These are phyloP conservation scores for Podila horticola DNA, from an alignment of 192 early-diverging fungal genomes.

Conservation along the genomic window DNA sequence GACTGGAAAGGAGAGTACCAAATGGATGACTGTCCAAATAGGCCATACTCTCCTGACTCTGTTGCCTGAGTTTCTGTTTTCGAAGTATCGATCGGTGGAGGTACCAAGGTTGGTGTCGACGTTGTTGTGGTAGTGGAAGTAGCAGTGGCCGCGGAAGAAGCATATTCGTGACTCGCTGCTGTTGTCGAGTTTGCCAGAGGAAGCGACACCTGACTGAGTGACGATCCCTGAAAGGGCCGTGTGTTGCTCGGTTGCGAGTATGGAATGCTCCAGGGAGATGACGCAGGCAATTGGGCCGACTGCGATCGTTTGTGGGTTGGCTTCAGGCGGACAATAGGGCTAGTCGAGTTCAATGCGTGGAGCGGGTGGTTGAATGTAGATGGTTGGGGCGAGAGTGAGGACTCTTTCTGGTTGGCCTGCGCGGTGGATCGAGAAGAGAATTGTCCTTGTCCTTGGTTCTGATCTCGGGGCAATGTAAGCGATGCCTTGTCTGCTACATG, in stretches of 20 bases:
- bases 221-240: not conserved
- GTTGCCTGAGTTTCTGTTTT: no score
- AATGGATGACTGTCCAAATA: conserved; percentile 27
- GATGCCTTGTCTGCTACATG: not conserved
- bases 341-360: conserved; percentile 41
- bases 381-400: not conserved
- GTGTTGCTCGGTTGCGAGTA: not conserved
- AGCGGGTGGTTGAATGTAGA: conserved; percentile 25
- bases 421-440: not conserved
- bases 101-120: not conserved
- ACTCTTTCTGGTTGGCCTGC: not conserved
- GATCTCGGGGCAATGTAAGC: not conserved
- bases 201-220: conserved; percentile 5
- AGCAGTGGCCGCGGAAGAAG: not conserved
- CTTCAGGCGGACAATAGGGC: conserved; percentile 34
- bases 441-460: not conserved
- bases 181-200: not conserved
- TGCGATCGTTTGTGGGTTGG: conserved; percentile 38
- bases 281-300: conserved; percentile 33
- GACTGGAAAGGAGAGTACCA: conserved; percentile 52
- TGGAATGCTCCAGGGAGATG: conserved; percentile 32
- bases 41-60: conserved; percentile 5
- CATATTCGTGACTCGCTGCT: not conserved
- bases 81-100: not conserved
- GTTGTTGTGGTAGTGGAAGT: not conserved